These are phyloP conservation scores for Ustilago sp. DNA, from an alignment of 1,284 basidiomycete species.

Conservation along the genomic window DNA sequence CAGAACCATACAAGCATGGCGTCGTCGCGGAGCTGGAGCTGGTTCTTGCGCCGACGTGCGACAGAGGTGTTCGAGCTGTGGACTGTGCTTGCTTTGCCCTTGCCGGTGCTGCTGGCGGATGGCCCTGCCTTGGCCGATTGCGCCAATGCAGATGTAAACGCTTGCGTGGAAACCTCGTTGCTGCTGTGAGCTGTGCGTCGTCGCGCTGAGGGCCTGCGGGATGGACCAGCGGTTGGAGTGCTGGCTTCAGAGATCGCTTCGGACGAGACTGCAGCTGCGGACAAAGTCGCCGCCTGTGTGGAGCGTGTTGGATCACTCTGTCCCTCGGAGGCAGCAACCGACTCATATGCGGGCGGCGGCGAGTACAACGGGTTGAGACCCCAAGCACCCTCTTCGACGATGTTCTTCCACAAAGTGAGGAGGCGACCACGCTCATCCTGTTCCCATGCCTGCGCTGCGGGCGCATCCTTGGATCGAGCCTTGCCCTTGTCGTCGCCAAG, in stretches of 20 bases:
- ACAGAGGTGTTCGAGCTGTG: slow-evolving; percentile 14
- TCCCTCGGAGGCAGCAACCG: slow-evolving; percentile 29
- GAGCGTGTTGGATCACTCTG: background rate
- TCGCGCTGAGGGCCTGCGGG: slow-evolving; percentile 24
- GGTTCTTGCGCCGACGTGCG: slow-evolving; percentile 38
- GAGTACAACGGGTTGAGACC: slow-evolving; percentile 55
- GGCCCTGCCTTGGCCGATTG: slow-evolving; percentile 25
- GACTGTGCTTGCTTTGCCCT: slow-evolving; percentile 23
- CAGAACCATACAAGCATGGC: slow-evolving; percentile 93
- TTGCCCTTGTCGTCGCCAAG: slow-evolving; percentile 31
- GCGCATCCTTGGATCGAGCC: slow-evolving; percentile 15
- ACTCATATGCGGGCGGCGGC: slow-evolving; percentile 60
- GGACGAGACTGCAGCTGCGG: background rate
- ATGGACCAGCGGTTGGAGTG: slow-evolving; percentile 44
- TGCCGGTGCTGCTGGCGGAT: background rate
- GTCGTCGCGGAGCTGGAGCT: slow-evolving; percentile 74
- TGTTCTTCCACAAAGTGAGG: slow-evolving; percentile 53
- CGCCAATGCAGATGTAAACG: slow-evolving; percentile 16
- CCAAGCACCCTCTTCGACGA: slow-evolving; percentile 59
- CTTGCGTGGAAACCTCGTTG: slow-evolving; percentile 55
- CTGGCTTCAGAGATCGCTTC: slow-evolving; percentile 16
- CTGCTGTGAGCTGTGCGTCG: slow-evolving; percentile 18
- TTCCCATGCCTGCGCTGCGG: slow-evolving; percentile 41
- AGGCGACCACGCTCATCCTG: slow-evolving; percentile 48
- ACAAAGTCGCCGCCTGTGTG: background rate